These are phyloP conservation scores for Strigomonas culicis DNA, from an alignment of 208 protist species.

Conservation along the genomic window DNA sequence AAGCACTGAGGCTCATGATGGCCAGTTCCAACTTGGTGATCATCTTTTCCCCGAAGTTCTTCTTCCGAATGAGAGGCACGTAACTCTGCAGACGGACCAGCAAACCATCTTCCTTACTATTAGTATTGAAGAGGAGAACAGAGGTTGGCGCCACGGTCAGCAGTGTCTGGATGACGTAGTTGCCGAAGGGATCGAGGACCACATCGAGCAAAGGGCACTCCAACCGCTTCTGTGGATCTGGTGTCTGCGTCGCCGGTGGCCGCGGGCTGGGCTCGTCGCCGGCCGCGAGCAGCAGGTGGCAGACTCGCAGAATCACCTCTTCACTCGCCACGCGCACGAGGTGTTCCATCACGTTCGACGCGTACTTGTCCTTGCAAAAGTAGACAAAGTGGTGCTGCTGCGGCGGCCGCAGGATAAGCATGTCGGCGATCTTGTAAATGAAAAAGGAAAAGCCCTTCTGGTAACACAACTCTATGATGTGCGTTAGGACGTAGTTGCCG, in stretches of 20 bases:
- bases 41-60: constrained; percentile 67
- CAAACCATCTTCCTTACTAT: constrained; percentile 14
- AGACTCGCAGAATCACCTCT: constrained; percentile 36
- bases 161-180: constrained; percentile 97
- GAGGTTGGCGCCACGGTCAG: constrained; percentile 65
- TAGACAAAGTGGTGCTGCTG: constrained; percentile 24
- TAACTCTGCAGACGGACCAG: constrained; percentile 32
- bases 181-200: constrained; percentile 93
- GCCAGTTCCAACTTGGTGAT: constrained; percentile 52
- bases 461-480: constrained; percentile 77
- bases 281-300: constrained; percentile 27
- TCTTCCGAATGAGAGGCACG: constrained; percentile 35
- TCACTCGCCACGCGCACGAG: constrained; percentile 74
- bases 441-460: too few species aligned
- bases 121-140: background rate
- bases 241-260: too few species aligned
- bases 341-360: constrained; percentile 97
- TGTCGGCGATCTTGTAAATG: constrained; percentile 28
- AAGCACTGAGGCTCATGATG: constrained; percentile 31
- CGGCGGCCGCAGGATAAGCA: constrained; percentile 39
- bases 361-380: constrained; percentile 95
- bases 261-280: background rate
- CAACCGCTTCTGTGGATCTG: too few species aligned
- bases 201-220: constrained; percentile 52
- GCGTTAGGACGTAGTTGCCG: constrained; percentile 97